phyloP scores from a whole-genome alignment of 768 basidiomycete species.

The Lentinus tigrinus region DNA sequence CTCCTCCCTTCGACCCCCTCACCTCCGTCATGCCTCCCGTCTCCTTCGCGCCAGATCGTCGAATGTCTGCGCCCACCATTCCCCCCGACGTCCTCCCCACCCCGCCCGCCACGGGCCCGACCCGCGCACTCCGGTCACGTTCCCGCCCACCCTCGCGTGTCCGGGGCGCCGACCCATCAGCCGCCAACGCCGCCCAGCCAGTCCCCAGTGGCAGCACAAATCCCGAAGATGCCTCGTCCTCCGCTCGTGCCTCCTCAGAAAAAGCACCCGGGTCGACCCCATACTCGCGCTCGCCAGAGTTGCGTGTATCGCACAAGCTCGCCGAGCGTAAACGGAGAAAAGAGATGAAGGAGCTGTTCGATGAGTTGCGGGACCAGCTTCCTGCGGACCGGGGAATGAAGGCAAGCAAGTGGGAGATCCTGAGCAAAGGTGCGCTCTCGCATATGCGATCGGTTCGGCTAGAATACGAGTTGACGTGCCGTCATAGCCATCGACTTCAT shows the following conservation, averaged over 20 bases:
- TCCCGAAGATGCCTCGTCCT: constrained; percentile 20
- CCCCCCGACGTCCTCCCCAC: constrained; percentile 45
- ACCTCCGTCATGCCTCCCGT: constrained; percentile 52
- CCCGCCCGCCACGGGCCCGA: constrained; percentile 42
- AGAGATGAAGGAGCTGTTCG: constrained; percentile 99
- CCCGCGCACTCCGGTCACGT: constrained; percentile 59
- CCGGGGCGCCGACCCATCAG: constrained; percentile 40
- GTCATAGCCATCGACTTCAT: constrained; percentile 85
- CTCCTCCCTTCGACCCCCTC: constrained; percentile 27
- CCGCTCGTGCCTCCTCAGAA: constrained; percentile 27
- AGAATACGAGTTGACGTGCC: constrained; percentile 4
- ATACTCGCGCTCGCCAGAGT: constrained; percentile 93
- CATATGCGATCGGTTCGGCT: neutral
- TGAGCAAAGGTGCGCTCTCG: constrained; percentile 85
- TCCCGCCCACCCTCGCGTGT: constrained; percentile 72
- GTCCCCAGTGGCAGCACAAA: constrained; percentile 14
- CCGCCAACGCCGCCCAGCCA: constrained; percentile 30
- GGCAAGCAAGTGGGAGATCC: constrained; percentile 98
- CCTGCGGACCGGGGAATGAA: constrained; percentile 94
- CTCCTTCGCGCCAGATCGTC: constrained; percentile 60
- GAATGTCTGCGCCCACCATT: constrained; percentile 67
- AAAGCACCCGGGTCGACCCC: constrained; percentile 65
- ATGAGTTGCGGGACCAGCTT: constrained; percentile 90
- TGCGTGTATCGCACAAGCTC: constrained; percentile 93
- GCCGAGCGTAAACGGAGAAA: constrained; percentile 96